These are phyloP conservation scores for Phytopythium oedochilum DNA, from an alignment of 352 stramenopile species.

Conservation along the genomic window DNA sequence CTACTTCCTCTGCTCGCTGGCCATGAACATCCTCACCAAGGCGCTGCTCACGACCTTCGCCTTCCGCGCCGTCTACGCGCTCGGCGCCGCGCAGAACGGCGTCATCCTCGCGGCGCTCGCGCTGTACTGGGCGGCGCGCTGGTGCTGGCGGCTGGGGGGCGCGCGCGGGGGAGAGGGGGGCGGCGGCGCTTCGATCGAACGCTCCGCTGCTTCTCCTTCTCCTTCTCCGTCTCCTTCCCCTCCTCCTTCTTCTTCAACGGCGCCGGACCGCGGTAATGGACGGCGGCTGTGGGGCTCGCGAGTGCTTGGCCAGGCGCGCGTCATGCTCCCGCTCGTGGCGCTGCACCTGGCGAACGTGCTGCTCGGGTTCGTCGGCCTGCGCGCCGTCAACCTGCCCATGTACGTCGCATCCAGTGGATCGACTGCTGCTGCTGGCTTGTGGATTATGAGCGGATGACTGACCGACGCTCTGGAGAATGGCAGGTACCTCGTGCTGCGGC, in stretches of 20 bases:
- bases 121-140: constrained; percentile 14
- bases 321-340: constrained; percentile 42
- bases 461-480: background rate
- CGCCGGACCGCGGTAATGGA: too few species aligned
- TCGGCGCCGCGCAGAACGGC: constrained; percentile 56
- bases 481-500: constrained; percentile 60
- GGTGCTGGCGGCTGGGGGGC: background rate
- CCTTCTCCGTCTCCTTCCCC: too few species aligned
- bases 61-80: constrained; percentile 56
- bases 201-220: too few species aligned
- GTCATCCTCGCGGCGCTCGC: constrained; percentile 46
- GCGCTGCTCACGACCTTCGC: constrained; percentile 52
- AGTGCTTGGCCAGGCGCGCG: constrained; percentile 11
- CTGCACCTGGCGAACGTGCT: constrained; percentile 64
- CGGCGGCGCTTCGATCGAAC: background rate
- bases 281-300: too few species aligned
- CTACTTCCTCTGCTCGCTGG: constrained; percentile 63
- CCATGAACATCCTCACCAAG: constrained; percentile 80
- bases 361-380: constrained; percentile 60
- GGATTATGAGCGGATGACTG: background rate
- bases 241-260: background rate
- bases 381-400: constrained; percentile 73
- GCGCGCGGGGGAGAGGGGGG: background rate
- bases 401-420: too few species aligned
- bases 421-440: too few species aligned